Evolutionary conservation across 2,329 filamentous ascomycete species (phyloP).

Genomic region (Microsporum audouinii): DNA sequence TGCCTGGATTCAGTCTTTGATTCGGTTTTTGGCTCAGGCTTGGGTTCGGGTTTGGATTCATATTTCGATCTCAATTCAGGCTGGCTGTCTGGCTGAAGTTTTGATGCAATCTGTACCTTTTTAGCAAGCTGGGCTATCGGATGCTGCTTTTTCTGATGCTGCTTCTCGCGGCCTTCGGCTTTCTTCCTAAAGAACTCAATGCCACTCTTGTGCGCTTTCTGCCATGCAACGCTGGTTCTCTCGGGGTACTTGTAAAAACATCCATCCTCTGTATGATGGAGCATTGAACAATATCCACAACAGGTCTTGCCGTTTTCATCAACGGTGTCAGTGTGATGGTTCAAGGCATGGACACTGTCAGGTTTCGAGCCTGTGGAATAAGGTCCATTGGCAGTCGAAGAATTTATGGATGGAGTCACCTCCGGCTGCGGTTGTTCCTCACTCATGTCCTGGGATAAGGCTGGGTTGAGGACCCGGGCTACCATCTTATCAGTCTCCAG

Average conservation of each 20-base stretch:
- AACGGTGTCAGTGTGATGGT: background rate
- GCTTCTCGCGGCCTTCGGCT: background rate
- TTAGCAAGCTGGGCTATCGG: background rate
- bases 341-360: background rate
- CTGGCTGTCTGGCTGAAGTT: background rate
- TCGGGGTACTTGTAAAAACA: constrained; percentile 2
- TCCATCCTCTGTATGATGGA: background rate
- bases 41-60: background rate
- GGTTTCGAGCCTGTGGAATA: constrained; percentile 4
- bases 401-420: background rate
- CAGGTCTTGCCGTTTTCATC: background rate
- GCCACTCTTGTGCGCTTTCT: background rate
- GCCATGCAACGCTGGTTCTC: constrained; percentile 2
- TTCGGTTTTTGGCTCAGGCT: background rate
- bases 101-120: background rate
- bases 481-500: background rate
- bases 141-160: background rate
- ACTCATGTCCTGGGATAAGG: background rate
- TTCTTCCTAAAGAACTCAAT: constrained; percentile 1
- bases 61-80: background rate
- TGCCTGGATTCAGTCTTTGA: background rate
- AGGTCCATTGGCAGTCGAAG: constrained; percentile 1
- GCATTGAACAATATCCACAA: constrained; percentile 3
- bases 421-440: background rate
- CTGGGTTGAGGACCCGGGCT: background rate